A percentile compares a stretch with the other conserved stretches of the same genome.
Evolutionary conservation across 129 eudicot genomes (phyloP).

Genomic region (Calendula officinalis): DNA sequence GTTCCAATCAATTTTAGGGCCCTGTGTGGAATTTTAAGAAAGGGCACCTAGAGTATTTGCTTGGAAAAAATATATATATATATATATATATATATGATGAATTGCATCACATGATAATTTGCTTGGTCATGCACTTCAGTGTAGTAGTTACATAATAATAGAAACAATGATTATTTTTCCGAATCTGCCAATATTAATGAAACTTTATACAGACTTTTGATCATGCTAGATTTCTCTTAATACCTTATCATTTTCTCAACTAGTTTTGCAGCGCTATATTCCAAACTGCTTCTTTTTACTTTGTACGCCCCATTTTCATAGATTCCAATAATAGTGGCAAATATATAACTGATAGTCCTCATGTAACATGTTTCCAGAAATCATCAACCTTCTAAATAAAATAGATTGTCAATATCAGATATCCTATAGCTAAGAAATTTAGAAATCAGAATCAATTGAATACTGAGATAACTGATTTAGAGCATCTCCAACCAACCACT

Average conservation of each 20-base stretch:
- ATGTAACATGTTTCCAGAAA: constrained; percentile 63
- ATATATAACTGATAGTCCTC: constrained; percentile 91
- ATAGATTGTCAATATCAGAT: too few relatives aligned
- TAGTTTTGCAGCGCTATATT: constrained; percentile 97
- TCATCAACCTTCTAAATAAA: constrained; percentile 7
- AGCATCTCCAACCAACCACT: too few relatives aligned
- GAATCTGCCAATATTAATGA: too few relatives aligned
- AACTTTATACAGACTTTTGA: too few relatives aligned
- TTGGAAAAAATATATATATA: too few relatives aligned
- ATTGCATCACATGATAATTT: constrained; percentile 75
- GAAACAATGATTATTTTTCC: neutral
- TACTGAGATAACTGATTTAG: too few relatives aligned
- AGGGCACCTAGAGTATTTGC: too few relatives aligned
- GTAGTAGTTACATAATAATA: constrained; percentile 25
- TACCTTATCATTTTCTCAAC: constrained; percentile 99
- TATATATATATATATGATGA: constrained; percentile 77
- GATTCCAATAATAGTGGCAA: constrained; percentile 92
- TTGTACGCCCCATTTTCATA: constrained; percentile 94
- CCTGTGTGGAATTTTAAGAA: too few relatives aligned
- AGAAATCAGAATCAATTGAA: too few relatives aligned
- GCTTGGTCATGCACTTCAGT: constrained; percentile 99
- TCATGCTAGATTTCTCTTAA: constrained; percentile 16
- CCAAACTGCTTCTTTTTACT: constrained; percentile 98
- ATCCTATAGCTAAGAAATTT: neutral
- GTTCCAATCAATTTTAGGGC: too few relatives aligned